Percentiles rank a stretch among this genome's conserved stretches.
phyloP scores from a whole-genome alignment of 768 basidiomycete genomes.

The Hortiboletus campestris region DNA sequence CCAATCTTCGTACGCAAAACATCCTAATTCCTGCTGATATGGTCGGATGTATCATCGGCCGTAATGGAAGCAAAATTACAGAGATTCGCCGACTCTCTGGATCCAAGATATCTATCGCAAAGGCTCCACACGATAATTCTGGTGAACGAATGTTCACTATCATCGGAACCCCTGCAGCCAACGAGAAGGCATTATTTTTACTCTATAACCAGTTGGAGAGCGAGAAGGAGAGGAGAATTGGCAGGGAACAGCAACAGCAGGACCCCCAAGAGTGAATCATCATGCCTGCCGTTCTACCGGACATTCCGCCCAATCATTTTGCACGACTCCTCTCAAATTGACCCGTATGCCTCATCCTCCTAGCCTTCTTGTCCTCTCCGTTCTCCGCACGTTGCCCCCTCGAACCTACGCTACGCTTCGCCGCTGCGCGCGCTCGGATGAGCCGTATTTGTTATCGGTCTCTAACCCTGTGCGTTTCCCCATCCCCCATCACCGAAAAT shows the following conservation, averaged over 20 bases:
- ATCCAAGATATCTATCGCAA: constrained; percentile 97
- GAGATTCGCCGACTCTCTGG: constrained; percentile 98
- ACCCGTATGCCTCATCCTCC: constrained; percentile 27
- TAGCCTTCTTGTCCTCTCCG: constrained; percentile 28
- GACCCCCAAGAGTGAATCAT: constrained; percentile 51
- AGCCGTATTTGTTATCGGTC: constrained; percentile 23
- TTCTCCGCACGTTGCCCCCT: constrained; percentile 13
- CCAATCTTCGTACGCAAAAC: constrained; percentile 95
- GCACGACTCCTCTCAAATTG: constrained; percentile 12
- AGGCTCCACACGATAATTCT: constrained; percentile 98
- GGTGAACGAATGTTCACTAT: constrained; percentile 99
- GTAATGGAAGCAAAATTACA: constrained; percentile 96
- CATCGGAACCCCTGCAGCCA: constrained; percentile 91
- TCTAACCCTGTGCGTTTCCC: constrained; percentile 24
- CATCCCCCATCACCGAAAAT: constrained; percentile 20
- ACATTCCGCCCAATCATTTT: constrained; percentile 3
- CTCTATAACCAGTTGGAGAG: constrained; percentile 96
- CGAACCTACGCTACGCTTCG: constrained; percentile 8
- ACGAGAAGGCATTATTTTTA: constrained; percentile 96
- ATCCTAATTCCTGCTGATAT: constrained; percentile 99
- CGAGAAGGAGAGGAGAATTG: constrained; percentile 92
- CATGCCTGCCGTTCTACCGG: neutral
- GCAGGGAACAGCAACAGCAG: constrained; percentile 78
- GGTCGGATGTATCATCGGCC: constrained; percentile 96
- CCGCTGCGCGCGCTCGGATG: constrained; percentile 12